Evolutionary conservation across 2,329 filamentous ascomycete genomes (phyloP).

Genomic region (Nothophoma quercina): DNA sequence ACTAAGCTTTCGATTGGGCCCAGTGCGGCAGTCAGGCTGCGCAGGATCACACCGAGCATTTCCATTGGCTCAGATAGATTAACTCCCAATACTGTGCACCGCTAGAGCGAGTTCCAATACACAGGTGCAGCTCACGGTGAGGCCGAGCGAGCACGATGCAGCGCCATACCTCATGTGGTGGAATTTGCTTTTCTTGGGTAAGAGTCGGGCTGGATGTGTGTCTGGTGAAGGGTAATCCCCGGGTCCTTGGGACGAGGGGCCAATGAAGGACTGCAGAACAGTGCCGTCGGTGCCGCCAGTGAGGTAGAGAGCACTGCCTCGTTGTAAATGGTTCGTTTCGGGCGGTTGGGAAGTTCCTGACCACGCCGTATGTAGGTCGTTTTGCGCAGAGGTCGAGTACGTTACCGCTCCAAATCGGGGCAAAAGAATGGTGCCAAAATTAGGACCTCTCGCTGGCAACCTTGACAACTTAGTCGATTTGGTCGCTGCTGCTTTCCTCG

Average conservation of each 20-base stretch:
- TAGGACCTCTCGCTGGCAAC: not conserved
- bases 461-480: not conserved
- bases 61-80: conserved; percentile 10
- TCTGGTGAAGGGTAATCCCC: conserved; percentile 1
- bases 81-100: conserved; percentile 7
- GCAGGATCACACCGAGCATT: not conserved
- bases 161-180: conserved; percentile 1
- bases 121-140: conserved; percentile 6
- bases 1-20: conserved; percentile 6
- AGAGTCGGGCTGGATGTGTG: not conserved
- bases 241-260: not conserved
- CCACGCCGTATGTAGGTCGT: not conserved
- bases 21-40: conserved; percentile 5
- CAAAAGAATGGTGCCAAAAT: conserved; percentile 1
- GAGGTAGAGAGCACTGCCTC: conserved; percentile 11
- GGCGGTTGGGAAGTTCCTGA: not conserved
- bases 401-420: not conserved
- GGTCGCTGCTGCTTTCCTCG: no score
- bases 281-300: not conserved
- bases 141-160: no score
- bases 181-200: conserved; percentile 5
- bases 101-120: conserved; percentile 14
- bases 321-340: not conserved
- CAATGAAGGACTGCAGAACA: not conserved
- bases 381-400: not conserved